These are phyloP conservation scores for Vaccinium darrowii DNA, from an alignment of 148 eudicot species.

Conservation along the genomic window DNA sequence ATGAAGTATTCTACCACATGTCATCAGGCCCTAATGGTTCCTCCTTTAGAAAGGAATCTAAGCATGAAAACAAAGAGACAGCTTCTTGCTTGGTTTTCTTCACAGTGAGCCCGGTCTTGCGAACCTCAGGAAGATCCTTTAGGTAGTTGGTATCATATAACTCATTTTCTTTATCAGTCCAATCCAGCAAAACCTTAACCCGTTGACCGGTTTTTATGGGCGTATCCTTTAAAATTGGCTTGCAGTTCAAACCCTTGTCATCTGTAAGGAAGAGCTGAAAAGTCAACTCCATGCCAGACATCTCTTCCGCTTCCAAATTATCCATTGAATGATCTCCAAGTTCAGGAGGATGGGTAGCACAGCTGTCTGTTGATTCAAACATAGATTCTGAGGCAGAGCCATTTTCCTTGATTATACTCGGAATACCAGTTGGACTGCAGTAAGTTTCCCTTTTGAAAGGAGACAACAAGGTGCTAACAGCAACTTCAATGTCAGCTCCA, in stretches of 20 bases:
- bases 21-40: conserved; percentile 99
- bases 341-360: conserved; percentile 21
- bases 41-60: conserved; percentile 93
- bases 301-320: conserved; percentile 31
- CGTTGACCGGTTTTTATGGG: conserved; percentile 34
- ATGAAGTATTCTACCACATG: conserved; percentile 69
- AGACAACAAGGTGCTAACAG: conserved; percentile 50
- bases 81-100: conserved; percentile 95
- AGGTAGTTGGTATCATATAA: conserved; percentile 68
- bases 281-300: conserved; percentile 33
- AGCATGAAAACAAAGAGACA: conserved; percentile 82
- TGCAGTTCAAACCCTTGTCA: conserved; percentile 47
- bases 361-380: conserved; percentile 28
- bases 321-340: conserved; percentile 30
- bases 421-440: conserved; percentile 21
- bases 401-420: conserved; percentile 32
- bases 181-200: conserved; percentile 49
- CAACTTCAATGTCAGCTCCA: conserved; percentile 59
- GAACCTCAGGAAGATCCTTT: conserved; percentile 85
- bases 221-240: conserved; percentile 54
- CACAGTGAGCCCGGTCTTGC: conserved; percentile 60
- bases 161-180: conserved; percentile 61
- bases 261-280: conserved; percentile 55
- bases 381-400: conserved; percentile 34
- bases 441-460: conserved; percentile 61